Evolutionary conservation across 768 basidiomycete species (phyloP), one percentile per base, ranked within the genome.

Genomic region (Termitomyces sp.): DNA sequence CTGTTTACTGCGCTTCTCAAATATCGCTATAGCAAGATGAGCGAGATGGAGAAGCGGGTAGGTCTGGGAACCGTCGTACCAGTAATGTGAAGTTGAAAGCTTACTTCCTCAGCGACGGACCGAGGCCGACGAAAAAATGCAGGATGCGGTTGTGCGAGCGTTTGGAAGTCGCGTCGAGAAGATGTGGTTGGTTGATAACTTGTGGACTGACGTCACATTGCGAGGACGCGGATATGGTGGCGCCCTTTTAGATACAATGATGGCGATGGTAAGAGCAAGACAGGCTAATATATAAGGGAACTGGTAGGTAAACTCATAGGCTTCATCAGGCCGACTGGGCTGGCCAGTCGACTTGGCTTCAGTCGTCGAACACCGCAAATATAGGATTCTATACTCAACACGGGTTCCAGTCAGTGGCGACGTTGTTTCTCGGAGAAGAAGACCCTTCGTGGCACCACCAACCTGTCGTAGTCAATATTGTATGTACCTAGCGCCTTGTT

Each of bases 151-250:
- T 6, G 60, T 63, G 32, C 59, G 66, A 12, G 47, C 58, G 13
- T 45, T 72, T 24, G 68, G 69, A 10, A 62, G 62, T 40, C 64
- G 68, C 10, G 54, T 65, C 2, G 62, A 69, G 28, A 55, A 67
- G 18, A 74, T 73, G 72, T 64, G 68, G 35, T 68, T 66, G 35
- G 52, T 74, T 10, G 63, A 68, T 18, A 45, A 66, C 8, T 50
- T 75, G 24, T 67, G 65, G 49, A 71, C 70, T 13, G 68, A 65
- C 18, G 71, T 68, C 1, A 54, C 33, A 14, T 38, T 54, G 42
- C 72, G 71, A 57, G 65, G 70, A 3, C 62, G 56, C 18, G 72
- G 74, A 0, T 71, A 70, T 49, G 73, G 69, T 10, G 59, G 65
- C 18, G 67, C 69, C 24, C 62, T 75, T 13, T 51, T 75, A 10